Base-by-base conservation (phyloP, 2,329 filamentous ascomycete species). In the Aspergillus udagawae region DNA sequence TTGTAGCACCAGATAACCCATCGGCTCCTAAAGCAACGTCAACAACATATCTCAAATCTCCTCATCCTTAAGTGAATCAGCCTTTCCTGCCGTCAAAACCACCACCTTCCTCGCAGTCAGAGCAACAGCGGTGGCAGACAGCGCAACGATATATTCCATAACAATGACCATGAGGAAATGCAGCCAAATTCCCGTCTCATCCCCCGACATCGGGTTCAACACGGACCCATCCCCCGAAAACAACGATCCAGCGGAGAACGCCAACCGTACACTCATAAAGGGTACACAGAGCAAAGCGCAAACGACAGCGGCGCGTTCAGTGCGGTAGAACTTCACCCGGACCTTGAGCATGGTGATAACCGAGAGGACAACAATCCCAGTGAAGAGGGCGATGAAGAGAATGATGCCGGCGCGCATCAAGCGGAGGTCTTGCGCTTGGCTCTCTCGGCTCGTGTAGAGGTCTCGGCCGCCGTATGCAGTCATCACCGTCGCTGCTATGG, bases 81-180 rank as follows among this genome's bases (percentile, higher is more conserved):
- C 49, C 27, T 45, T 61, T 35, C 44, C 54, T 35, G 54, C 54
- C 47, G 58, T 49, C 38, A 57, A n/a, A 53, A 52, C 44, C 47
- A 60, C 32, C 44, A 61, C 58, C 49, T 49, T 61, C 38, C 57
- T 58, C 20, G 59, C 51, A 28, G 51, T 57, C 54, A 61, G 52
- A 20, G 58, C 59, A 25, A 61, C 54, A 38, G 57, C 59, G 10
- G 54, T 53, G 1, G 59, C 45, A 23, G 59, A 60, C 1, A 61
- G 57, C 9, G 52, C 52, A 20, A 50, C 57, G 17, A 60, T 51
- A 60, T 61, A 61, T 32, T 61, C 59, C 59, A 61, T 61, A 21
- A 61, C 52, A 57, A 61, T 53, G 28, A 61, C 59, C 59, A 61
- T 61, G 27, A 61, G 41, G 14, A 61, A 61, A 60, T 61, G 57